Evolutionary conservation across 208 protist genomes (phyloP).

Genomic region (Trypanosoma conorhini): DNA sequence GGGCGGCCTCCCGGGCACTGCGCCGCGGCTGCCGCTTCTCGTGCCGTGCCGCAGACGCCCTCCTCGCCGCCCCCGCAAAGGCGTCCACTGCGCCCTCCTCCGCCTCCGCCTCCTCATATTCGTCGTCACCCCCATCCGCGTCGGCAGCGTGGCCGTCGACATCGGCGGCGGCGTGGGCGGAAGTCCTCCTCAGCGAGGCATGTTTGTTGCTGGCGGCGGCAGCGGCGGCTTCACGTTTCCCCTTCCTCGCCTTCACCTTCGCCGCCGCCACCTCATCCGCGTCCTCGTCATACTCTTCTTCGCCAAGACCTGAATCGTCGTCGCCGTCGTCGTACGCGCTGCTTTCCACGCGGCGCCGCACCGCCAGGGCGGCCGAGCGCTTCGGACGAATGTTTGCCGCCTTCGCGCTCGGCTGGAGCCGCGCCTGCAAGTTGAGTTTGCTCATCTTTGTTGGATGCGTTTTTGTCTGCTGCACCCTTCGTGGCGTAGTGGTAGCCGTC

Average conservation of each 20-base stretch:
- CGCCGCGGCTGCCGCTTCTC: neutral
- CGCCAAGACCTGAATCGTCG: slow-evolving; percentile 6
- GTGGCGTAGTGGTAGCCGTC: neutral
- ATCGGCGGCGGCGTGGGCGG: slow-evolving; percentile 21
- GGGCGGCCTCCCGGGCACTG: neutral
- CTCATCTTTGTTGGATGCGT: neutral
- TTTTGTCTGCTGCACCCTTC: neutral
- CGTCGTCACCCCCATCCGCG: neutral
- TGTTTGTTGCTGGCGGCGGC: neutral
- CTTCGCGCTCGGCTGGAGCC: slow-evolving; percentile 12
- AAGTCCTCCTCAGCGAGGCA: neutral
- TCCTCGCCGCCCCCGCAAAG: neutral
- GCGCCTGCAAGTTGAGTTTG: neutral
- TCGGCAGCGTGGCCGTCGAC: slow-evolving; percentile 16
- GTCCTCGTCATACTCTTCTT: slow-evolving; percentile 7
- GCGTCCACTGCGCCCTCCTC: neutral
- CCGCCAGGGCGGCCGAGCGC: neutral
- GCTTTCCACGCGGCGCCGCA: neutral
- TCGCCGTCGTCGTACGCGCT: slow-evolving; percentile 11
- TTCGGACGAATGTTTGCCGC: slow-evolving; percentile 17
- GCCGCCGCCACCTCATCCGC: neutral
- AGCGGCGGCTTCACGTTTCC: neutral
- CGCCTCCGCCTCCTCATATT: slow-evolving; percentile 10
- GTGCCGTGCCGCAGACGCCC: neutral
- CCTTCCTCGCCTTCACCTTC: neutral